Conservation (phyloP, 208 protist genomes). For the Wallacemonas rigidus region DNA sequence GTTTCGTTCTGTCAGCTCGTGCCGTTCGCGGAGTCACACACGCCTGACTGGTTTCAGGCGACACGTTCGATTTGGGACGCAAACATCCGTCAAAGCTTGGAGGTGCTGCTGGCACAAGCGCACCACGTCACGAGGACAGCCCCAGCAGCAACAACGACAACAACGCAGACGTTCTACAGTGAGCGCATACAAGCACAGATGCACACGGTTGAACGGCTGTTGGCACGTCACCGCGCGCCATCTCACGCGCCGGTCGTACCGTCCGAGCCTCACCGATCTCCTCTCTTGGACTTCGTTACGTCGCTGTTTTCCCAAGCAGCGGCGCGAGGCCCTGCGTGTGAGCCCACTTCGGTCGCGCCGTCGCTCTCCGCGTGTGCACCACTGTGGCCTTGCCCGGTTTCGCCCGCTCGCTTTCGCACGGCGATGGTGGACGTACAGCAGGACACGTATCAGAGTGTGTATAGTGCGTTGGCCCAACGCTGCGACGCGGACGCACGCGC, state of each 20-base stretch:
- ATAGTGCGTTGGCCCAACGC: neutral
- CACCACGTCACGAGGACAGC: neutral
- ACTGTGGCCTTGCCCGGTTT: conserved; percentile 9
- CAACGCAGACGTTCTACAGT: no score
- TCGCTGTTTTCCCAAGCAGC: no score
- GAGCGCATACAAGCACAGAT: no score
- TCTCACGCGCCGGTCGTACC: no score
- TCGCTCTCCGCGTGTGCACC: neutral
- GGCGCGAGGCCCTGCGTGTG: neutral
- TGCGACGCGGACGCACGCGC: neutral
- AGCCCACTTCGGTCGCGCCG: neutral
- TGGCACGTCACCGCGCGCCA: no score
- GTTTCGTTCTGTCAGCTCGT: neutral
- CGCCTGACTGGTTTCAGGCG: neutral
- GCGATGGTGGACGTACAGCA: neutral
- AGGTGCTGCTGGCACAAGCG: neutral
- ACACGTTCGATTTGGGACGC: neutral
- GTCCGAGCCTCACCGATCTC: no score
- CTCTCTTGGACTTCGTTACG: neutral
- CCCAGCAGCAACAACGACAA: no score
- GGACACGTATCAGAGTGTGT: conserved; percentile 4
- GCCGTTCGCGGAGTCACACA: neutral
- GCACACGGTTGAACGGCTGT: no score
- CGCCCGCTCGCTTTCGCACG: conserved; percentile 4
- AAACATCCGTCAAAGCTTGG: neutral